phyloP scores from a whole-genome alignment of 345 rosid species.

The Murraya paniculata region DNA sequence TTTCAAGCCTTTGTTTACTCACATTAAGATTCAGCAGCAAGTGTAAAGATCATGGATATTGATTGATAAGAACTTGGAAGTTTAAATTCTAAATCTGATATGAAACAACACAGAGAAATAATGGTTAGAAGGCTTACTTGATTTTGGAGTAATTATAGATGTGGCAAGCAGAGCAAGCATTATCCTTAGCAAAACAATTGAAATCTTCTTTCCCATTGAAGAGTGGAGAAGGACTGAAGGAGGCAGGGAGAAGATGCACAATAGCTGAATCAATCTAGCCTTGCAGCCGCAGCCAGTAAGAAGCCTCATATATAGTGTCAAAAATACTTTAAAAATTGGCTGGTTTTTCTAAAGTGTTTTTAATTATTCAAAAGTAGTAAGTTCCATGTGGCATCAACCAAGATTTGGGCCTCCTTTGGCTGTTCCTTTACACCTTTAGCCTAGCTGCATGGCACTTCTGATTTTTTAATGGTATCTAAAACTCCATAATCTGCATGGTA shows the following conservation, averaged over 20 bases:
- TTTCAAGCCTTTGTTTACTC: not conserved
- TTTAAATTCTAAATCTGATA: not conserved
- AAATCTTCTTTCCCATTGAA: constrained; percentile 28
- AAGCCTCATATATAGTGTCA: not conserved
- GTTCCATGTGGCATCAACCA: not conserved
- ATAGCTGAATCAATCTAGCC: constrained; percentile 11
- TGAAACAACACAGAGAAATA: not conserved
- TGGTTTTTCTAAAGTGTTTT: not conserved
- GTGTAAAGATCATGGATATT: not conserved
- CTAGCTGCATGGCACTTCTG: not conserved
- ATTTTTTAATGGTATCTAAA: not conserved
- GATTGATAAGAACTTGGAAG: not conserved
- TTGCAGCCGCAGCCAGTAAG: constrained; percentile 6
- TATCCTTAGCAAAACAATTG: constrained; percentile 39
- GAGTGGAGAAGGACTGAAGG: constrained; percentile 12
- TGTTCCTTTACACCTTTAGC: not conserved
- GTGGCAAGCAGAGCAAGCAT: constrained; percentile 39
- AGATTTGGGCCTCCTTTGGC: not conserved
- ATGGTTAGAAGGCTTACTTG: constrained; percentile 30
- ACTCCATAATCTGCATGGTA: not conserved
- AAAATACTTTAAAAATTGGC: not conserved
- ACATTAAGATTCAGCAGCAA: not conserved
- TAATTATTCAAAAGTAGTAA: not conserved
- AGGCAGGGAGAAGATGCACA: constrained; percentile 8
- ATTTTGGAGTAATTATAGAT: constrained; percentile 30